phyloP scores from a whole-genome alignment of 148 eudicot species.

The Rhododendron mucronatum region DNA sequence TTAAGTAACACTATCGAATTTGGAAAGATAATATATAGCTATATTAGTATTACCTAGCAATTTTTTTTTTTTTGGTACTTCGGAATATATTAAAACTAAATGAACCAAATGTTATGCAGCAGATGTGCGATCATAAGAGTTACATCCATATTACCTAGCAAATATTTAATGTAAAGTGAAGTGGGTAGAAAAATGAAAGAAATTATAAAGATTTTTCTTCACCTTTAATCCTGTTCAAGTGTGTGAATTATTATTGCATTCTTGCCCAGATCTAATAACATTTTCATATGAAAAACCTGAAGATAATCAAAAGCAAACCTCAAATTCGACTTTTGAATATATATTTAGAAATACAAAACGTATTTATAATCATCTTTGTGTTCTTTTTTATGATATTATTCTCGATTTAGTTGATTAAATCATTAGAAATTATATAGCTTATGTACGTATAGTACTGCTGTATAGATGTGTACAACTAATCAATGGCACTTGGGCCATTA shows the following conservation, averaged over 20 bases:
- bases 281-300: too few species aligned
- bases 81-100: too few species aligned
- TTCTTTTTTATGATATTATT: neutral
- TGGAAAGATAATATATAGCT: neutral
- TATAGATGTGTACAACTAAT: neutral
- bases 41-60: too few species aligned
- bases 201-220: too few species aligned
- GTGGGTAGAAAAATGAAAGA: neutral
- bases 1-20: too few species aligned
- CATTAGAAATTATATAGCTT: neutral
- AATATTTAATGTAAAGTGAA: neutral
- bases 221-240: neutral
- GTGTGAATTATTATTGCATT: neutral
- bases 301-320: too few species aligned
- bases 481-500: neutral
- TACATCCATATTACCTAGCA: neutral
- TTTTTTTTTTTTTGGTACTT: too few species aligned
- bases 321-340: too few species aligned
- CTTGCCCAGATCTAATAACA: too few species aligned
- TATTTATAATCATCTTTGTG: neutral
- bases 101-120: too few species aligned
- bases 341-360: neutral
- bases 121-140: too few species aligned
- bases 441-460: neutral
- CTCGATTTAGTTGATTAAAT: neutral